Percentiles rank a stretch among this genome's conserved stretches.
phyloP scores from a whole-genome alignment of 192 early-diverging fungal genomes.

The Tieghemiomyces parasiticus region DNA sequence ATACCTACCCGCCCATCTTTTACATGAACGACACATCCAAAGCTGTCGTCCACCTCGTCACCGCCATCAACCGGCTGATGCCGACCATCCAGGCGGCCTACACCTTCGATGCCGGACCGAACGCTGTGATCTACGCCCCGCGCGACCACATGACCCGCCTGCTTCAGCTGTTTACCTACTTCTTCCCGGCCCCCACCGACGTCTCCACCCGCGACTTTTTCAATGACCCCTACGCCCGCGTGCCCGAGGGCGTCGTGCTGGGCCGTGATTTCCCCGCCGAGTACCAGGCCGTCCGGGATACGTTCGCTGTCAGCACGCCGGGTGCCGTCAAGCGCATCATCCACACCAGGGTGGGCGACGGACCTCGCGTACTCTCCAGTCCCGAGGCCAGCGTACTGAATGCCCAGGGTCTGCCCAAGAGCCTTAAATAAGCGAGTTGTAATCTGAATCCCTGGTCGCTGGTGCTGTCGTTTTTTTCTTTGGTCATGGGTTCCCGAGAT shows the following conservation, averaged over 20 bases:
- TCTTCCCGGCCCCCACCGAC: conserved; percentile 54
- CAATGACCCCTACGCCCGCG: conserved; percentile 30
- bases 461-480: no score
- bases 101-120: conserved; percentile 98
- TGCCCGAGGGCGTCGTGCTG: conserved; percentile 13
- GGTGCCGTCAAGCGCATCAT: conserved; percentile 78
- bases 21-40: conserved; percentile 95
- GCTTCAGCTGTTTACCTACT: conserved; percentile 63
- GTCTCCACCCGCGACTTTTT: conserved; percentile 29
- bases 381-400: conserved; percentile 38
- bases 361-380: conserved; percentile 64
- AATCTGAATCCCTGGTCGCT: no score
- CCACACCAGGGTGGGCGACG: conserved; percentile 81
- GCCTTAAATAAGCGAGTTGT: no score
- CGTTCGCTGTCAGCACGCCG: conserved; percentile 11
- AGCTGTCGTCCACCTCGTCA: conserved; percentile 68
- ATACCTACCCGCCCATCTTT: conserved; percentile 96
- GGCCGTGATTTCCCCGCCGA: conserved; percentile 17
- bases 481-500: neutral
- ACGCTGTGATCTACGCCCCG: conserved; percentile 89
- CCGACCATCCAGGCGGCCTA: conserved; percentile 71
- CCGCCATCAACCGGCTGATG: conserved; percentile 57
- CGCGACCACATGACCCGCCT: conserved; percentile 71
- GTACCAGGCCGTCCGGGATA: neutral
- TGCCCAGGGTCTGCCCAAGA: conserved; percentile 39